Evolutionary conservation across 2,329 filamentous ascomycete genomes (phyloP), one percentile per base, ranked within the genome.

Genomic region (Proliferodiscus dingleyae): DNA sequence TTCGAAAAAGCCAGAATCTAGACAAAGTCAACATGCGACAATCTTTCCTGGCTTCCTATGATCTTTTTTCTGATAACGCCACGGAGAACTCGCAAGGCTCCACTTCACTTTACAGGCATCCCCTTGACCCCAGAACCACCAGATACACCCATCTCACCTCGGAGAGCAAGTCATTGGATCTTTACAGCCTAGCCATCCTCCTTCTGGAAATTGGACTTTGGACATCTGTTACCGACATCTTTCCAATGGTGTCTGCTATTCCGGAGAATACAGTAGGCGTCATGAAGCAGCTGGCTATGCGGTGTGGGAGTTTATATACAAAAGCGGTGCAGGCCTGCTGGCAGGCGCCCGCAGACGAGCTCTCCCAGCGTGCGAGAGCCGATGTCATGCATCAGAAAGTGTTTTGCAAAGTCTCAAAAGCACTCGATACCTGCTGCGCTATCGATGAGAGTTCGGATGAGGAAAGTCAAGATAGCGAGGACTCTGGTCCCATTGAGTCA

Each of bases 141-240:
- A 61, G 69, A 3, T 64, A 71, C 18, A 76, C 76, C 0, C 71
- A 73, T 0, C 60, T 78, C 8, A 72, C 71, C 4, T 69, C 74
- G 1, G 77, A 81, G 44, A 75, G 74, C 32, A 77, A 79, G 30
- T 73, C 78, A 1, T 67, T 80, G 24, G 87, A 90, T 50, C 68
- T 90, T 2, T 89, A 89, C 61, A 82, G 84, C 5, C 70, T 91
- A 1, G 84, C 84, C 15, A 77, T 89, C 67, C 68, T 89, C 3
- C 71, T 91, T 0, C 70, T 89, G 2, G 87, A 87, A 5, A 80
- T 90, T 43, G 87, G 87, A 5, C 66, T 90, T 7, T 91, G 87
- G 87, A 80, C 77, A 3, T 81, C 79, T 9, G 70, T 89, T 13
- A 66, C 52, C 0, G 58, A 63, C 26, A 55, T 64, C 29, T 59